Evolutionary conservation across 257 asterid genomes (phyloP), one percentile per base, ranked within the genome.

Genomic region (Plantago major): DNA sequence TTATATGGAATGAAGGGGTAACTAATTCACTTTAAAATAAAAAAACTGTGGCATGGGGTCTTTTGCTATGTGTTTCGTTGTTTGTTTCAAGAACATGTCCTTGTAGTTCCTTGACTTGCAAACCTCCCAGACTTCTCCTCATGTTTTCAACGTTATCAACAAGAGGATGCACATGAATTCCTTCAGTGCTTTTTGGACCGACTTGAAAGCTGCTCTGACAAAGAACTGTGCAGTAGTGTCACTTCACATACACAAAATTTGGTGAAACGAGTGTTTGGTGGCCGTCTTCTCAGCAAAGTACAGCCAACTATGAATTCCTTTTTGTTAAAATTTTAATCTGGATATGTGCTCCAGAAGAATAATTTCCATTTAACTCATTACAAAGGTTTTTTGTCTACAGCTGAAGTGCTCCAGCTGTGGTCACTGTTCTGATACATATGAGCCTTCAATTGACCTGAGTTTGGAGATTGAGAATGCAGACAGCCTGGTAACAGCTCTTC

Each of bases 121-220:
- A 61, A 80, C 78, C 74, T 69, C 14, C 60, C 72, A 91, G 95
- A 88, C 62, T 78, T 91, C 65, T 91, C 89, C 1, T 81, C 95
- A 26, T 40, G 71, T 63, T 91, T 91, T 61, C 62, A 55, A 54
- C 77, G 77, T 47, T 82, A n/a, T 52, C 90, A 79, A 76, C 97
- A 88, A 67, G 97, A 88, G 73, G 98, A 91, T 74, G 95, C 97
- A 59, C 93, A 88, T 63, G 95, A 91, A 55, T 91, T 88, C 68
- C 82, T 91, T n/a, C 90, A 88, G 62, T 91, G 93, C 55, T 84
- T 85, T 72, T 47, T 91, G 80, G 90, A 88, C 73, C 80, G 73
- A 69, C 97, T 92, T 53, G 95, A 84, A 65, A 72, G 61, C 18
- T 81, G 73, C 45, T 42, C 62, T 40, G 62, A 76, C 68, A 42